Evolutionary conservation across 2,329 filamentous ascomycete species (phyloP).

Genomic region (Venturia asperata): DNA sequence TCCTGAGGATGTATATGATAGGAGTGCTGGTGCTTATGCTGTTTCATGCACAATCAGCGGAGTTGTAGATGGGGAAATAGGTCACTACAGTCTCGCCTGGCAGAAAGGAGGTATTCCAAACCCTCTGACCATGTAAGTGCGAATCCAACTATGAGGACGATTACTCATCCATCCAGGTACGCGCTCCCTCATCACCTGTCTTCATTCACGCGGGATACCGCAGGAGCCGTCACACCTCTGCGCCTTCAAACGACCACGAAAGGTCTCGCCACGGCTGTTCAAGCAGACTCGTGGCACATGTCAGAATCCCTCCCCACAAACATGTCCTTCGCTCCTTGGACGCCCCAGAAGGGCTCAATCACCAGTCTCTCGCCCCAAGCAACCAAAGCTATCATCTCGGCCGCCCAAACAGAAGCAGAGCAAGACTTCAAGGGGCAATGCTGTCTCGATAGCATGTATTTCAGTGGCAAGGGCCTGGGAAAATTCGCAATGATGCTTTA

Average conservation of each 20-base stretch:
- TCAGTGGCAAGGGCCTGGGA: constrained; percentile 58
- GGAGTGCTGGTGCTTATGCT: constrained; percentile 67
- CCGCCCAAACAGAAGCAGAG: constrained; percentile 63
- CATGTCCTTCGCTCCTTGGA: constrained; percentile 78
- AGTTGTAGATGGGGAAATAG: constrained; percentile 49
- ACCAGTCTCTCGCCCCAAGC: constrained; percentile 40
- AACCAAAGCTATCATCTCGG: constrained; percentile 47
- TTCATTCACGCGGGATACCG: constrained; percentile 59
- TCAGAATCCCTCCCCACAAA: constrained; percentile 64
- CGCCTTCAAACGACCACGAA: constrained; percentile 77
- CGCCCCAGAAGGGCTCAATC: constrained; percentile 39
- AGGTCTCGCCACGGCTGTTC: constrained; percentile 65
- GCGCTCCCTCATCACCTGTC: constrained; percentile 78
- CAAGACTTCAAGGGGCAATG: constrained; percentile 67
- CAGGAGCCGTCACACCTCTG: constrained; percentile 45
- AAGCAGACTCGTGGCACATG: constrained; percentile 70
- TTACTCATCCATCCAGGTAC: constrained; percentile 39
- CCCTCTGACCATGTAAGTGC: constrained; percentile 57
- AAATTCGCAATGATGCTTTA: constrained; percentile 39
- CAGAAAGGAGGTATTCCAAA: constrained; percentile 58
- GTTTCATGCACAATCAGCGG: constrained; percentile 58
- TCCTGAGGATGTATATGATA: constrained; percentile 65
- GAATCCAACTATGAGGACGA: not conserved
- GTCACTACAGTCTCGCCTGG: constrained; percentile 68
- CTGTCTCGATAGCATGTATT: constrained; percentile 84